Evolutionary conservation across 2,329 filamentous ascomycete species (phyloP).

Genomic region (Cercospora sp.): DNA sequence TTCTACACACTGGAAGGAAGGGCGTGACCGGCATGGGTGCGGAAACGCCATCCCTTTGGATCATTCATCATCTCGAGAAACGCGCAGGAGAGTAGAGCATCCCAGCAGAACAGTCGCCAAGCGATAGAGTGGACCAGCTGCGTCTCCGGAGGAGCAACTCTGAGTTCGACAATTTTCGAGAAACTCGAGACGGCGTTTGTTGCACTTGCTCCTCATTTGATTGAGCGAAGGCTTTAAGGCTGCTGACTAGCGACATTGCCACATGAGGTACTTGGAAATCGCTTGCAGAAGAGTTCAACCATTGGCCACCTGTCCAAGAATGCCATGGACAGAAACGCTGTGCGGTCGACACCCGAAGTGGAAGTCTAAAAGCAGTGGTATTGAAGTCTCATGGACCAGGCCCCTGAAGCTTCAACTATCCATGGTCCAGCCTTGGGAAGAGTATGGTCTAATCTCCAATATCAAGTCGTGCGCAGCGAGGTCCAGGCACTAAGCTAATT

Average conservation of each 20-base stretch:
- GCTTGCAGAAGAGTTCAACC: background rate
- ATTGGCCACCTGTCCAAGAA: background rate
- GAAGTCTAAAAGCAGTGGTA: background rate
- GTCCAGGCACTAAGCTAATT: background rate
- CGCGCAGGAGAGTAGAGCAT: background rate
- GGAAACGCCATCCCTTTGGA: background rate
- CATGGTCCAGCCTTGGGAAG: background rate
- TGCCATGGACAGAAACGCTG: background rate
- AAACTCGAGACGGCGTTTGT: background rate
- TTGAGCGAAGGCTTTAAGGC: background rate
- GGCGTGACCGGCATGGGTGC: background rate
- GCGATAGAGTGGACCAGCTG: background rate
- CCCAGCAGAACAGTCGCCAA: background rate
- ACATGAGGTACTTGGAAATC: background rate
- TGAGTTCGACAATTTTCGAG: background rate
- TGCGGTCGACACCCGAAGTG: background rate
- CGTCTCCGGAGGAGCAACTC: background rate
- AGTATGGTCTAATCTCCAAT: background rate
- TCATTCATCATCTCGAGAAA: background rate
- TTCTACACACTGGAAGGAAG: background rate
- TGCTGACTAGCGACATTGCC: background rate
- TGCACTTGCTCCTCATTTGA: background rate
- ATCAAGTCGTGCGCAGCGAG: background rate
- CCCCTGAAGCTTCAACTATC: background rate
- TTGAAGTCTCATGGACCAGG: background rate